Conservation (phyloP, 345 rosid genomes). For the Gossypium bickii region DNA sequence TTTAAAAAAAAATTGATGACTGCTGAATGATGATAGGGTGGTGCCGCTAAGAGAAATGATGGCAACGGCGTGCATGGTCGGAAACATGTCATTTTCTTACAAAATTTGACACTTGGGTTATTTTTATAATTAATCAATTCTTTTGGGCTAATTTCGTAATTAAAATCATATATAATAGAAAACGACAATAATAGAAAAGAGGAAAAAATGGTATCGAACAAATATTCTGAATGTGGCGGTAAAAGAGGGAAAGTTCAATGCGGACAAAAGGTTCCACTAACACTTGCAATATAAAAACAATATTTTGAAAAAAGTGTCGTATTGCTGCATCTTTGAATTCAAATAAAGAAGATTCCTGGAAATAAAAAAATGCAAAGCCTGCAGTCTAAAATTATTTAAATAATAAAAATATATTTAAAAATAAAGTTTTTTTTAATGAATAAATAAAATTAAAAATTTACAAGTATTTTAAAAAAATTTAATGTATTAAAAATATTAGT, state of each 20-base stretch:
- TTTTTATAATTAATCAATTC: too few species aligned
- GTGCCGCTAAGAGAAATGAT: rapidly evolving
- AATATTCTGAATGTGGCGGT: neutral
- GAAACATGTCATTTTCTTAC: too few species aligned
- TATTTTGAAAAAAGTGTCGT: neutral
- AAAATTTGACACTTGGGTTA: too few species aligned
- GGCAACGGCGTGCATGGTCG: rapidly evolving
- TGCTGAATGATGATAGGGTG: too few species aligned
- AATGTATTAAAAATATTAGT: too few species aligned
- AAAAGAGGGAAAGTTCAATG: neutral
- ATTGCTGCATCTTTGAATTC: constrained; percentile 23
- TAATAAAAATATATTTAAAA: too few species aligned
- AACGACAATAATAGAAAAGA: neutral
- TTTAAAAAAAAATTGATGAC: too few species aligned
- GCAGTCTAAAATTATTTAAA: too few species aligned
- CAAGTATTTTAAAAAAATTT: neutral
- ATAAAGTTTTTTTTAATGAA: too few species aligned
- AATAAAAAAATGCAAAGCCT: neutral
- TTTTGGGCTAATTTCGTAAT: too few species aligned
- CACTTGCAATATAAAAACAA: neutral
- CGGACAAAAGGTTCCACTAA: neutral
- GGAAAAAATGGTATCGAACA: neutral
- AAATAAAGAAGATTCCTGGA: constrained; percentile 19
- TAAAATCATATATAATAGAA: neutral
- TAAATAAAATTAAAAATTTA: neutral